phyloP scores from a whole-genome alignment of 306 rosid species.

The Ammopiptanthus mongolicus region DNA sequence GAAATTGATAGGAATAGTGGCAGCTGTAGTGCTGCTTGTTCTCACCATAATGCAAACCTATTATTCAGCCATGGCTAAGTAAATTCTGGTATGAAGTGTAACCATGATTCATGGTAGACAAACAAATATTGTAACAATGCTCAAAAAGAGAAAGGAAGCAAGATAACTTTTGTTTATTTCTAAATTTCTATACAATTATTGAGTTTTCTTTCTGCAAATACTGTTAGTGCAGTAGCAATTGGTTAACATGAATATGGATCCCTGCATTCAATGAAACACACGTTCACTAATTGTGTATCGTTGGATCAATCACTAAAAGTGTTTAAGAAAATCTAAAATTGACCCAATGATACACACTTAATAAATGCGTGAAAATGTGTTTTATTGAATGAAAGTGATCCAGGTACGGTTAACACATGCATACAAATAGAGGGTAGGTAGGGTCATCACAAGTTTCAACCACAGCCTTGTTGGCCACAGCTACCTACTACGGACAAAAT shows the following conservation, averaged over 20 bases:
- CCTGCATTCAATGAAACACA: too few relatives aligned
- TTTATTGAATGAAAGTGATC: too few relatives aligned
- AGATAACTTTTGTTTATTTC: background rate
- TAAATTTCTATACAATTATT: background rate
- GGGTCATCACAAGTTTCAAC: background rate
- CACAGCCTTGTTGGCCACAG: background rate
- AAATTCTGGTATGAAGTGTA: background rate
- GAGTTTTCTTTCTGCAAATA: background rate
- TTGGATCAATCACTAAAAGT: too few relatives aligned
- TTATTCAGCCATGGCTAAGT: slow-evolving; percentile 10
- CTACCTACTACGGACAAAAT: background rate
- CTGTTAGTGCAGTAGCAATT: background rate
- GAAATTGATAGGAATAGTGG: slow-evolving; percentile 22
- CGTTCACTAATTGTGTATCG: too few relatives aligned
- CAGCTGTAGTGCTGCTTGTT: slow-evolving; percentile 19
- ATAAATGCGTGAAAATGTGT: too few relatives aligned
- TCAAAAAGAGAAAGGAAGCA: background rate
- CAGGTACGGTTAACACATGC: background rate
- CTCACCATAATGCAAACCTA: slow-evolving; percentile 30
- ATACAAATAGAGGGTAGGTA: background rate
- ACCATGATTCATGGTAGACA: background rate
- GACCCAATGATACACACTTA: too few relatives aligned
- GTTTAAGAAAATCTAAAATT: too few relatives aligned
- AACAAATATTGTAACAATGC: background rate
- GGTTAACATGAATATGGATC: too few relatives aligned